Evolutionary conservation across 2,329 filamentous ascomycete genomes (phyloP), one percentile per base, ranked within the genome.

Genomic region (Pseudocercospora eumusae): DNA sequence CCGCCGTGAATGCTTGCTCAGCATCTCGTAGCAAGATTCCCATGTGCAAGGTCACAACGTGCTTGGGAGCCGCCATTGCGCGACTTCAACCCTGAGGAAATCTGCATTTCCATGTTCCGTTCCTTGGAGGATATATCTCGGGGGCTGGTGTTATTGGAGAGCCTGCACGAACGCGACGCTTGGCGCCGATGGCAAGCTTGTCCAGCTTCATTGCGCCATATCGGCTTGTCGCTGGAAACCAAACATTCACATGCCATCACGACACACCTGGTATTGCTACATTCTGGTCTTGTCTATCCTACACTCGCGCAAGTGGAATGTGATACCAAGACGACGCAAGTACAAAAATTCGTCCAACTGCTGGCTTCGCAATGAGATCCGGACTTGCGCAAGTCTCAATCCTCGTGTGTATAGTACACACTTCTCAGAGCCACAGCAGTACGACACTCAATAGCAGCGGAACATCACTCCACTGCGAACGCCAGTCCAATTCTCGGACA

Each of bases 151-250:
- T 60, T 31, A 63, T 66, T 66, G 64, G 62, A 31, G 44, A 18
- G 13, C 4, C 13, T 55, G 58, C 25, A 56, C 8, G 58, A 47
- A 44, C 47, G 21, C 33, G 36, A 28, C 61, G 23, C 60, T 62
- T 69, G 64, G 65, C 65, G 54, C 56, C 27, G 20, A 69, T 69
- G 57, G 65, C 64, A 68, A 68, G 67, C 65, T 69, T 57, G 65
- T 45, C 45, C 47, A 69, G 66, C 59, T 63, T 49, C 60, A 69
- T 69, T 61, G 66, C 66, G 67, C 66, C 60, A 69, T 66, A 52
- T 36, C 33, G 47, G 47, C 47, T 27, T 21, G 47, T 50, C 47
- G 47, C 47, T 10, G n/a, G n/a, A n/a, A n/a, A n/a, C 4, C 3
- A n/a, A 36, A 36, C 33, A 36, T 36, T 15, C 31, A 33, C 31